Conservation (phyloP, 768 basidiomycete genomes). For the Leucosporidium yakuticum region DNA sequence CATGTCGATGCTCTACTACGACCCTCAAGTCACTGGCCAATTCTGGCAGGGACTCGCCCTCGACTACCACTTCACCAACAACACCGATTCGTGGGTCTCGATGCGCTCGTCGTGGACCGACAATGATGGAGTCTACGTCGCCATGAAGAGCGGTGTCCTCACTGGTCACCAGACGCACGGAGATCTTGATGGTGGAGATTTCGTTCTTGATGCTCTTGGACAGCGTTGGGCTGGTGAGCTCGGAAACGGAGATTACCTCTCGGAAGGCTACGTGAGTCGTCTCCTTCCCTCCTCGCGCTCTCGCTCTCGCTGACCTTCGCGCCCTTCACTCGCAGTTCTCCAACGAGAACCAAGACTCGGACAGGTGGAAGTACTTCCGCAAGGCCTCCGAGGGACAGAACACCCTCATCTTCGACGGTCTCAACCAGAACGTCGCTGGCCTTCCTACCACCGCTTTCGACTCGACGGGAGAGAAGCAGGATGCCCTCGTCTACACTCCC, state of each 20-base stretch:
- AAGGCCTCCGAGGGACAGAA: conserved; percentile 98
- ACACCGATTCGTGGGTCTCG: conserved; percentile 73
- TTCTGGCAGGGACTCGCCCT: conserved; percentile 83
- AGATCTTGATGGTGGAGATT: conserved; percentile 92
- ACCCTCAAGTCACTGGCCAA: conserved; percentile 71
- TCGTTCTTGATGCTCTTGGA: conserved; percentile 89
- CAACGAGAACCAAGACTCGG: neutral
- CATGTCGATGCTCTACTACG: conserved; percentile 82
- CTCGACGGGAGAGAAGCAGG: conserved; percentile 59
- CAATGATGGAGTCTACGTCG: conserved; percentile 70
- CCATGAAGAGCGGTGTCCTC: conserved; percentile 76
- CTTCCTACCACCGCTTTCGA: conserved; percentile 58
- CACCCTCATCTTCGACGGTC: conserved; percentile 66
- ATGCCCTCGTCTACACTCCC: conserved; percentile 71
- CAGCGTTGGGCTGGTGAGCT: conserved; percentile 92
- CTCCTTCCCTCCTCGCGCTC: conserved; percentile 59
- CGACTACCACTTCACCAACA: conserved; percentile 72
- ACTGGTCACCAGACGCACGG: conserved; percentile 69
- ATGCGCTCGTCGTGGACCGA: conserved; percentile 94
- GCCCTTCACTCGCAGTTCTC: neutral
- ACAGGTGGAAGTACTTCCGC: conserved; percentile 86
- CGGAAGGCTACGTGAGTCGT: conserved; percentile 58
- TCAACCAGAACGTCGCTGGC: conserved; percentile 69
- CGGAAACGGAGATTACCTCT: conserved; percentile 77
- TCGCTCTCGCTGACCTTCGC: too few species aligned